Conservation (phyloP, 805 yeast species). For the Candida tibetensis region DNA sequence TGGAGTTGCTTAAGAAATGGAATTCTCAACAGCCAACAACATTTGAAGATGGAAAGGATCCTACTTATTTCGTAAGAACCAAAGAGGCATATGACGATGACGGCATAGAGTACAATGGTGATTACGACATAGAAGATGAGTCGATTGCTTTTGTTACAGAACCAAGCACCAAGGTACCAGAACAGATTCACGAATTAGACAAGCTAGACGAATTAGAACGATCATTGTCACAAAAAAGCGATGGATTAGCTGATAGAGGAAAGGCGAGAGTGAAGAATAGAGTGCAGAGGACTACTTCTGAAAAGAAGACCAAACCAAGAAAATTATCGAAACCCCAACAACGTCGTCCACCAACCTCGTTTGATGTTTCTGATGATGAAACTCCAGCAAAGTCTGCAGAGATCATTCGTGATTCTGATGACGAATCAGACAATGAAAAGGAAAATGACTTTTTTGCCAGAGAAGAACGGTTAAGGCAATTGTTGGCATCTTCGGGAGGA, state of each 20-base stretch:
- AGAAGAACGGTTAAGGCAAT: conserved; percentile 49
- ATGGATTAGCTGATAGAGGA: conserved; percentile 18
- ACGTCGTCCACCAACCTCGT: conserved; percentile 22
- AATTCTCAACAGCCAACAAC: conserved; percentile 31
- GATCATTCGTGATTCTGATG: conserved; percentile 59
- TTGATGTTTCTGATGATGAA: conserved; percentile 32
- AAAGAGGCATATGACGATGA: conserved; percentile 20
- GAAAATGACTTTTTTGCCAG: conserved; percentile 52
- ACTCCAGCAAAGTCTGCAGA: conserved; percentile 46
- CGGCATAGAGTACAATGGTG: conserved; percentile 11
- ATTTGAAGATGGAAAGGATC: conserved; percentile 37
- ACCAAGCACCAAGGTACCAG: conserved; percentile 9
- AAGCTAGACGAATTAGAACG: conserved; percentile 35
- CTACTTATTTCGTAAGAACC: conserved; percentile 27
- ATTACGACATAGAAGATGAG: conserved; percentile 27
- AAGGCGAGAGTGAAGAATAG: conserved; percentile 23
- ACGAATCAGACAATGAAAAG: conserved; percentile 57
- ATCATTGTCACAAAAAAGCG: conserved; percentile 28
- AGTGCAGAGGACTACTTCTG: conserved; percentile 9
- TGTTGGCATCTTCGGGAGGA: conserved; percentile 37
- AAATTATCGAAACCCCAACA: conserved; percentile 3
- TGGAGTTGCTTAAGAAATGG: conserved; percentile 43
- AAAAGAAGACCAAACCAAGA: conserved; percentile 12
- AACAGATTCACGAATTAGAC: not conserved
- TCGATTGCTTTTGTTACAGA: conserved; percentile 17